Evolutionary conservation across 2,329 filamentous ascomycete species (phyloP).

Genomic region (Colletotrichum siamense): DNA sequence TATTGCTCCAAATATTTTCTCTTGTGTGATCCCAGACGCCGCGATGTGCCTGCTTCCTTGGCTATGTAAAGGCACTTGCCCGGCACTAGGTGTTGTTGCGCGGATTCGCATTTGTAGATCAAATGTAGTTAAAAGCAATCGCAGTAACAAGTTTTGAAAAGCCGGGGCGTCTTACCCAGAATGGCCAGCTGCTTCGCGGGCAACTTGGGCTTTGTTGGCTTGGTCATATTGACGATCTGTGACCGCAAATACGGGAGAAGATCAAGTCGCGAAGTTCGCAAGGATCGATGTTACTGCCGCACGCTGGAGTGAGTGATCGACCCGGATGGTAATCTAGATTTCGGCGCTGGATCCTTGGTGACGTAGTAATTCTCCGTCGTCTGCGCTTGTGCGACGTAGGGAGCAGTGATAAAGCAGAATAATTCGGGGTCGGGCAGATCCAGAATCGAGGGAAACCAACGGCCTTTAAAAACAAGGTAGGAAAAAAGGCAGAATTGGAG

Average conservation of each 20-base stretch:
- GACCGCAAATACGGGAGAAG: not conserved
- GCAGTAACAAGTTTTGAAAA: conserved; percentile 14
- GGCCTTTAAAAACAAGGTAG: not conserved
- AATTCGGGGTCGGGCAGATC: not conserved
- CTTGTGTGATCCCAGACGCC: not conserved
- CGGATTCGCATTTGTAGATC: not conserved
- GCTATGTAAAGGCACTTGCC: conserved; percentile 14
- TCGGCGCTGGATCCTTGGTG: not conserved
- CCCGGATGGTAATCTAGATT: not conserved
- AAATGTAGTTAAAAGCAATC: not conserved
- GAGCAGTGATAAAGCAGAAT: not conserved
- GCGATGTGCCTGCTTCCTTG: not conserved
- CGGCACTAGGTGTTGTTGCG: not conserved
- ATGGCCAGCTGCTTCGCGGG: conserved; percentile 80
- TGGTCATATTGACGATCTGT: conserved; percentile 23
- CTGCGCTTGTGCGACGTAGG: not conserved
- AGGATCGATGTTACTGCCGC: not conserved
- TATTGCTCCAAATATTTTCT: not conserved
- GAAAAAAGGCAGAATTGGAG: not conserved
- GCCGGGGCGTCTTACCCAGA: conserved; percentile 62
- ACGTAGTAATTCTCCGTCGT: not conserved
- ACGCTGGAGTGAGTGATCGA: not conserved
- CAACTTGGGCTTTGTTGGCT: conserved; percentile 61
- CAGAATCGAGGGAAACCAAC: not conserved
- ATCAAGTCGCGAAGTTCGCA: not conserved